Conservation (phyloP, 2,329 filamentous ascomycete genomes). For the Aspergillus sp. region DNA sequence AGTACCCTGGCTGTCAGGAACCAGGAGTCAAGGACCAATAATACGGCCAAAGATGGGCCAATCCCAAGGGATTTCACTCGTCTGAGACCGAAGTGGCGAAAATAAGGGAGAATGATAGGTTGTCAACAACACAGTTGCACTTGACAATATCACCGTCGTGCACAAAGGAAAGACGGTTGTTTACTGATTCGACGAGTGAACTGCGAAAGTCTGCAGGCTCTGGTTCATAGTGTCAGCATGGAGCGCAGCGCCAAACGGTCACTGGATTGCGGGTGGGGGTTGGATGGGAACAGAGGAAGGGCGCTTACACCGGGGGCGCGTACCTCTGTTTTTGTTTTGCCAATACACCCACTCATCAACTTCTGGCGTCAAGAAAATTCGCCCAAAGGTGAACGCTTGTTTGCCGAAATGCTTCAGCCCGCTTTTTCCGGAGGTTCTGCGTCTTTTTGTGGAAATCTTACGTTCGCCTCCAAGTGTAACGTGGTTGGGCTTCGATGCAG, state of each 20-base stretch:
- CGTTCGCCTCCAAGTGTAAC: constrained; percentile 38
- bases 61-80: constrained; percentile 19
- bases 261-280: constrained; percentile 41
- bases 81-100: constrained; percentile 16
- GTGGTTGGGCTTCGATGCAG: constrained; percentile 52
- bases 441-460: constrained; percentile 38
- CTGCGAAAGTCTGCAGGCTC: constrained; percentile 42
- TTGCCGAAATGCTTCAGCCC: constrained; percentile 27
- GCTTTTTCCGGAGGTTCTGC: constrained; percentile 29
- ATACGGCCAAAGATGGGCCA: constrained; percentile 18
- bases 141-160: constrained; percentile 30
- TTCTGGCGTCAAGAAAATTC: constrained; percentile 16
- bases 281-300: constrained; percentile 21
- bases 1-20: constrained; percentile 20
- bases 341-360: constrained; percentile 12
- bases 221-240: constrained; percentile 44
- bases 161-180: constrained; percentile 27
- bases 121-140: constrained; percentile 25
- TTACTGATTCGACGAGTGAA: constrained; percentile 47
- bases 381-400: constrained; percentile 21
- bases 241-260: constrained; percentile 46
- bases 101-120: constrained; percentile 23
- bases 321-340: constrained; percentile 34
- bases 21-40: constrained; percentile 23
- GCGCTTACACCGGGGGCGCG: constrained; percentile 29